These are phyloP conservation scores for Ampelocalamus luodianensis DNA, from an alignment of 176 grass and related monocot genomes.

Conservation along the genomic window DNA sequence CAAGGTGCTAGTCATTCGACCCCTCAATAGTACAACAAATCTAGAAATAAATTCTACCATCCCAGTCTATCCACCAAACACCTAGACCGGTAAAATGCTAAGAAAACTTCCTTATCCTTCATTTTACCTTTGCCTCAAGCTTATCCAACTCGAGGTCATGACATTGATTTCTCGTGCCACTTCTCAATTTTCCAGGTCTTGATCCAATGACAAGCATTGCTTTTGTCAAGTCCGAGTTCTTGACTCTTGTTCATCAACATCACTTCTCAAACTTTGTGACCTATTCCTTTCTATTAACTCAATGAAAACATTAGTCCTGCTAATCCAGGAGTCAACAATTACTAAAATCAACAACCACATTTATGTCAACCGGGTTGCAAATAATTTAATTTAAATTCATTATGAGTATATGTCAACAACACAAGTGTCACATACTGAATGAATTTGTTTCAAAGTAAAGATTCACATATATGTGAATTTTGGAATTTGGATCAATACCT, in stretches of 20 bases:
- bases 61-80: too few relatives aligned
- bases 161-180: not conserved
- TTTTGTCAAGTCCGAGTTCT: not conserved
- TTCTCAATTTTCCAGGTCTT: not conserved
- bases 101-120: too few relatives aligned
- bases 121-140: too few relatives aligned
- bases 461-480: not conserved
- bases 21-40: too few relatives aligned
- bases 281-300: not conserved
- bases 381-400: not conserved
- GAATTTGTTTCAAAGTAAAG: not conserved
- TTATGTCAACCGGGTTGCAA: not conserved
- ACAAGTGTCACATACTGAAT: not conserved
- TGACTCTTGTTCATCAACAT: not conserved
- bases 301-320: not conserved
- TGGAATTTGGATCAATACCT: not conserved
- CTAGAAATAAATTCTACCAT: too few relatives aligned
- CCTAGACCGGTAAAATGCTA: too few relatives aligned
- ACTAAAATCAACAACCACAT: not conserved
- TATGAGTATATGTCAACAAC: not conserved
- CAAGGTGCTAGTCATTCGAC: too few relatives aligned
- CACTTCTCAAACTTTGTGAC: not conserved
- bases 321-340: not conserved
- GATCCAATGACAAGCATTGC: not conserved
- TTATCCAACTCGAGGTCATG: not conserved